These are phyloP conservation scores for Salvia hispanica DNA, from an alignment of 257 asterid species.

Conservation along the genomic window DNA sequence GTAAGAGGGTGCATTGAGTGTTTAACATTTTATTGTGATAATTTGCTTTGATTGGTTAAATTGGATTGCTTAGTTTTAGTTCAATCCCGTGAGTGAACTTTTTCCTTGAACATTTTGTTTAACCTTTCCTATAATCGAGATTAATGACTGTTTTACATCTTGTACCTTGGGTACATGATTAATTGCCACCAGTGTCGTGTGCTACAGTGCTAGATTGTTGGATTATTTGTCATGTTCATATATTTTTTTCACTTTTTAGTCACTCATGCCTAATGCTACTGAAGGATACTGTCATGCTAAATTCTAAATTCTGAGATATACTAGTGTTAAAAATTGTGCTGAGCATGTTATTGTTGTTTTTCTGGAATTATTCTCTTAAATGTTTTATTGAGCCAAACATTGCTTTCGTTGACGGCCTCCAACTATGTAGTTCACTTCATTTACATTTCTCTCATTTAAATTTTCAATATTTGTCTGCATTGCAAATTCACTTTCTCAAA, in stretches of 20 bases:
- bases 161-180: slow-evolving; percentile 9
- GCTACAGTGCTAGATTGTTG: slow-evolving; percentile 6
- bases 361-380: neutral
- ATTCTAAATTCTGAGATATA: neutral
- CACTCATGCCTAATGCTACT: slow-evolving; percentile 9
- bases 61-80: slow-evolving; percentile 12
- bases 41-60: slow-evolving; percentile 11
- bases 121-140: neutral
- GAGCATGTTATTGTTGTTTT: neutral
- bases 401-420: slow-evolving; percentile 7
- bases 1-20: slow-evolving; percentile 47
- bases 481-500: no score
- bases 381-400: neutral
- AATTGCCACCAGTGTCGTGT: slow-evolving; percentile 7
- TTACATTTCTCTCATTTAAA: no score
- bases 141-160: slow-evolving; percentile 9
- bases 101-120: neutral
- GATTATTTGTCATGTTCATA: slow-evolving; percentile 20
- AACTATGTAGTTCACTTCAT: no score
- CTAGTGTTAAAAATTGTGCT: neutral
- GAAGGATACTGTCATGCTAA: neutral
- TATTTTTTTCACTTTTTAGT: neutral
- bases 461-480: no score
- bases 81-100: slow-evolving; percentile 1
- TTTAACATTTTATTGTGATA: slow-evolving; percentile 16